A percentile compares a stretch with the other conserved stretches of the same genome.
These are phyloP conservation scores for Patellaria atrata DNA, from an alignment of 495 filamentous ascomycete species.

Conservation along the genomic window DNA sequence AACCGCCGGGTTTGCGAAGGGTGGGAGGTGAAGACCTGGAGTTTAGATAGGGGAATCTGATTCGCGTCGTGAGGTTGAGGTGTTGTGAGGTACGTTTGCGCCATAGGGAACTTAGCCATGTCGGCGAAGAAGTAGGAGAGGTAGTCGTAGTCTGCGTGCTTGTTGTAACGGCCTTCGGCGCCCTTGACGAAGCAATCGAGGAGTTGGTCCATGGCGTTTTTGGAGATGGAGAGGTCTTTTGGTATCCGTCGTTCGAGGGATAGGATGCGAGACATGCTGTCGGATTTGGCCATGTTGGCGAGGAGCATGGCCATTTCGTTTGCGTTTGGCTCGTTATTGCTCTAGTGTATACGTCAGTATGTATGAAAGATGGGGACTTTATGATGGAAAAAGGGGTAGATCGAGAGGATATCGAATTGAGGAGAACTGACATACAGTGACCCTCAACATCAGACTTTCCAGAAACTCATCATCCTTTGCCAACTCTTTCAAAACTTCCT, in stretches of 20 bases:
- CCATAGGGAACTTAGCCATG: conserved; percentile 51
- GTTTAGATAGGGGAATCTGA: conserved; percentile 71
- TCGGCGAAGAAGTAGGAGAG: conserved; percentile 89
- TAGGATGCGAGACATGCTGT: conserved; percentile 51
- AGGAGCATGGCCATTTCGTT: conserved; percentile 82
- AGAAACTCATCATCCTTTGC: conserved; percentile 71
- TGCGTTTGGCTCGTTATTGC: conserved; percentile 53
- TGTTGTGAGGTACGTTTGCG: conserved; percentile 60
- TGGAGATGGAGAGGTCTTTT: conserved; percentile 46
- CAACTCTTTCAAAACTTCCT: conserved; percentile 53
- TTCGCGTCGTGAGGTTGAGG: conserved; percentile 55
- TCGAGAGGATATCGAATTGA: neutral
- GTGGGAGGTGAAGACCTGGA: conserved; percentile 87
- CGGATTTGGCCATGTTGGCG: conserved; percentile 76
- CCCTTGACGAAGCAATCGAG: conserved; percentile 94
- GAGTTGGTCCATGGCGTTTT: conserved; percentile 70
- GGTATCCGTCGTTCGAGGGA: conserved; percentile 47
- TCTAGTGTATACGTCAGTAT: conserved; percentile 29
- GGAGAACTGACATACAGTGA: conserved; percentile 52
- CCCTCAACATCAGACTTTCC: conserved; percentile 49
- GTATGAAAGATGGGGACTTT: no score
- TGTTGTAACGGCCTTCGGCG: conserved; percentile 65
- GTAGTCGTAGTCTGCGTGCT: conserved; percentile 79
- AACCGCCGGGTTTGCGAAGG: conserved; percentile 61
- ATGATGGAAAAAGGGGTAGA: neutral